Evolutionary conservation across 1,139 yeast species (phyloP).

Genomic region (Trichomonascaceae sp.): DNA sequence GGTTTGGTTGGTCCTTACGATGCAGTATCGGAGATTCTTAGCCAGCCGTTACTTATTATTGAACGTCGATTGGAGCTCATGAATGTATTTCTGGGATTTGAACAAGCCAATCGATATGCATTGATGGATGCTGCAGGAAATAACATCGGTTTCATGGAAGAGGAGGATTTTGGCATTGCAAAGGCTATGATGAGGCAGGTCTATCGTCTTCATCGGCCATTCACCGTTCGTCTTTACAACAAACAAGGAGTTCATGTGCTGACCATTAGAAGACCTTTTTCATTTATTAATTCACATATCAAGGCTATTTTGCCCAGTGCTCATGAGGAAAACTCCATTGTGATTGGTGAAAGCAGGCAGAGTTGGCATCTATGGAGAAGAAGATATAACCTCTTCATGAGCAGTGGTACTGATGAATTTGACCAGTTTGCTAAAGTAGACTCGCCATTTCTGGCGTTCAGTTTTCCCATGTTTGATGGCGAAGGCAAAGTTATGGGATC

Average conservation of each 20-base stretch:
- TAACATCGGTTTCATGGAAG: slow-evolving; percentile 74
- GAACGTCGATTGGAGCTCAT: slow-evolving; percentile 84
- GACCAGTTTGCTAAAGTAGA: slow-evolving; percentile 81
- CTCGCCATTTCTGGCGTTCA: slow-evolving; percentile 80
- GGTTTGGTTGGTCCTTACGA: slow-evolving; percentile 44
- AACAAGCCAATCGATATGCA: slow-evolving; percentile 77
- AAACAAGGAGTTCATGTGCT: slow-evolving; percentile 60
- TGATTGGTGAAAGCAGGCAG: slow-evolving; percentile 81
- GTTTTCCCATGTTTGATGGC: slow-evolving; percentile 67
- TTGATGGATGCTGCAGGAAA: slow-evolving; percentile 70
- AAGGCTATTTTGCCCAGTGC: slow-evolving; percentile 55
- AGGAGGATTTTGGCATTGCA: slow-evolving; percentile 65
- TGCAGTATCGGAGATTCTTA: slow-evolving; percentile 50
- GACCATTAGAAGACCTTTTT: slow-evolving; percentile 67
- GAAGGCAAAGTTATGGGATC: slow-evolving; percentile 58
- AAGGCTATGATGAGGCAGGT: slow-evolving; percentile 74
- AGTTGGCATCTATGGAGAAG: slow-evolving; percentile 95
- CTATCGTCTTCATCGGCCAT: slow-evolving; percentile 78
- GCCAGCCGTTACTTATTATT: slow-evolving; percentile 77
- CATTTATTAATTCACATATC: slow-evolving; percentile 83
- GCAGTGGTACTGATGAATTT: slow-evolving; percentile 36
- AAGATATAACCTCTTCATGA: slow-evolving; percentile 62
- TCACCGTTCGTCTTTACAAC: slow-evolving; percentile 74
- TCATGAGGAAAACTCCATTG: slow-evolving; percentile 39
- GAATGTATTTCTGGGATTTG: slow-evolving; percentile 83